Percentiles rank a stretch among this genome's conserved stretches.
These are phyloP conservation scores for Pistacia vera DNA, from an alignment of 345 rosid species.

Conservation along the genomic window DNA sequence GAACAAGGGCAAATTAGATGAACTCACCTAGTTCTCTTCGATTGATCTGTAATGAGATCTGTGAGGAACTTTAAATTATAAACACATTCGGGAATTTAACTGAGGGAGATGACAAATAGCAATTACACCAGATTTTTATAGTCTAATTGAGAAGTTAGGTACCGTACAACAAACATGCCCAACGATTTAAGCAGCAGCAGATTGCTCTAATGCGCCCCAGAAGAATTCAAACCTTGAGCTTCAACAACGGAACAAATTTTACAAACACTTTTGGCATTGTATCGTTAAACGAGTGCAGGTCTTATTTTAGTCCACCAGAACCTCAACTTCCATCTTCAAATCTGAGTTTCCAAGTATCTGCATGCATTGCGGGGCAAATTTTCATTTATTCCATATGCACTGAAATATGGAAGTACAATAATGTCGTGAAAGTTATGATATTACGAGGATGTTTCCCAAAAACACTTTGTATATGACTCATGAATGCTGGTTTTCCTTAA, in stretches of 20 bases:
- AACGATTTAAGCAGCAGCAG: background rate
- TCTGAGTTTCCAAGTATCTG: slow-evolving; percentile 69
- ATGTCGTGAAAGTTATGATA: background rate
- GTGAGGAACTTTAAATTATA: background rate
- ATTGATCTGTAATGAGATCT: background rate
- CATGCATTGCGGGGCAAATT: background rate
- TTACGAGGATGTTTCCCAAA: too few relatives aligned
- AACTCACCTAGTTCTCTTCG: background rate
- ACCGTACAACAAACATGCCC: background rate
- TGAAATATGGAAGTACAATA: background rate
- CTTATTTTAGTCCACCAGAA: slow-evolving; percentile 62
- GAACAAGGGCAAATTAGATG: background rate
- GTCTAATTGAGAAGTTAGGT: slow-evolving; percentile 1
- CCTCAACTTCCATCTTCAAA: slow-evolving; percentile 79
- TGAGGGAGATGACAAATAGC: background rate
- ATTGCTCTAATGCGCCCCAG: background rate
- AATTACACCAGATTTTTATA: background rate
- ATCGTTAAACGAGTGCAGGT: background rate
- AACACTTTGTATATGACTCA: too few relatives aligned
- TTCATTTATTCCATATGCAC: too few relatives aligned
- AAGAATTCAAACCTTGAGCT: background rate
- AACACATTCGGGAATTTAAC: background rate
- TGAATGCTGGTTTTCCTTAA: too few relatives aligned
- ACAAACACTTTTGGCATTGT: background rate
- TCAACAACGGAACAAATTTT: background rate